Conservation (phyloP, 148 eudicot genomes). For the Rheum nobile region DNA sequence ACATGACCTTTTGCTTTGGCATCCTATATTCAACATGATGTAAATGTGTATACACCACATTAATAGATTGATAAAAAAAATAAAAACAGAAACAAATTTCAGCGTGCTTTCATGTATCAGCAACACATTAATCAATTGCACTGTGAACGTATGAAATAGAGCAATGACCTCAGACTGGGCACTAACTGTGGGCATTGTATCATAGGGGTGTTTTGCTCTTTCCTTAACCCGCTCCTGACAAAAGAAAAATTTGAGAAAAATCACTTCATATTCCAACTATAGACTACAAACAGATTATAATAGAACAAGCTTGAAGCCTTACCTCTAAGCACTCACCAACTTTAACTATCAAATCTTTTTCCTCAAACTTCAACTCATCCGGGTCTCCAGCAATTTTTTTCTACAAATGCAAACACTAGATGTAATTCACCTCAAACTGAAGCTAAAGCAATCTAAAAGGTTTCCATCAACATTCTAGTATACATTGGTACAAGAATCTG, state of each 20-base stretch:
- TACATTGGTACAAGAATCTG: neutral
- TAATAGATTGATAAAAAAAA: neutral
- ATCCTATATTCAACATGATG: constrained; percentile 21
- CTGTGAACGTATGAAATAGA: neutral
- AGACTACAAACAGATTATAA: neutral
- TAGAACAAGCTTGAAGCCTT: constrained; percentile 15
- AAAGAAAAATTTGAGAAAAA: constrained; percentile 4
- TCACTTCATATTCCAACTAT: neutral
- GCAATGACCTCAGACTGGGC: constrained; percentile 52
- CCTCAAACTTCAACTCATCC: constrained; percentile 50
- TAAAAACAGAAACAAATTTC: neutral
- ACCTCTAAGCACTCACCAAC: constrained; percentile 88
- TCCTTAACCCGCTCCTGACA: constrained; percentile 74
- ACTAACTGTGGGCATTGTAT: constrained; percentile 34
- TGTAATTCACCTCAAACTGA: neutral
- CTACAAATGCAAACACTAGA: constrained; percentile 21
- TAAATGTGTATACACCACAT: neutral
- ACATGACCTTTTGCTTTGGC: constrained; percentile 30
- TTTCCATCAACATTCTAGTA: neutral
- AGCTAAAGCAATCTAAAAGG: neutral
- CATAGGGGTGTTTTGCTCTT: constrained; percentile 43
- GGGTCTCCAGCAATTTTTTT: constrained; percentile 60
- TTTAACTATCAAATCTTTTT: constrained; percentile 76
- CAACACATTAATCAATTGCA: neutral
- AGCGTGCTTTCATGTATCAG: neutral